phyloP scores from a whole-genome alignment of 495 filamentous ascomycete genomes.

The Lophium mytilinum region DNA sequence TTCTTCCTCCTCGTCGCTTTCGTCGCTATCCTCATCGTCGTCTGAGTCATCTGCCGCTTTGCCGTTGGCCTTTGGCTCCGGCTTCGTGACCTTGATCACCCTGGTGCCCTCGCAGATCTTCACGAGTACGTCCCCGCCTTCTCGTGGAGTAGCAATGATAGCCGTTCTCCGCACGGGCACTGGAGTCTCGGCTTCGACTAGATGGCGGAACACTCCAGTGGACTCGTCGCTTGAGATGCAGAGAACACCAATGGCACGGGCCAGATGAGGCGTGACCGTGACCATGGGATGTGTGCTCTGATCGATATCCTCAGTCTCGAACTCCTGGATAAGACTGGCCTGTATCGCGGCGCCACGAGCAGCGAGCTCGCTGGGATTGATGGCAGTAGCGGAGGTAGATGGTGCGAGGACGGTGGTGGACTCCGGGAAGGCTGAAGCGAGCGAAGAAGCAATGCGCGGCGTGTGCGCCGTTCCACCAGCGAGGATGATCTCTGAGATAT shows the following conservation, averaged over 20 bases:
- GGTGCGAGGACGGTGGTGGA: constrained; percentile 75
- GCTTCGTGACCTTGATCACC: constrained; percentile 84
- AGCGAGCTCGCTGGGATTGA: constrained; percentile 88
- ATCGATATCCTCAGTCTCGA: constrained; percentile 86
- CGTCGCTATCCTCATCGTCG: constrained; percentile 52
- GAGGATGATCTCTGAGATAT: constrained; percentile 91
- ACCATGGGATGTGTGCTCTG: constrained; percentile 93
- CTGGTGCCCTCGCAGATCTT: constrained; percentile 77
- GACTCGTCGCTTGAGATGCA: constrained; percentile 53
- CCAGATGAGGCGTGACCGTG: constrained; percentile 83
- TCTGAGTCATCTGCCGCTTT: constrained; percentile 59
- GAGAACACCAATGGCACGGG: constrained; percentile 80
- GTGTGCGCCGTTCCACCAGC: constrained; percentile 90
- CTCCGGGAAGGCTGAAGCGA: constrained; percentile 70
- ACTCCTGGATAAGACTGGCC: constrained; percentile 84
- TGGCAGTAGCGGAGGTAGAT: constrained; percentile 60
- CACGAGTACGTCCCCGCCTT: constrained; percentile 78
- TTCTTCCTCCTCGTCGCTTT: constrained; percentile 84
- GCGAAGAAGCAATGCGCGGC: constrained; percentile 74
- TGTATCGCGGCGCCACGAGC: constrained; percentile 91
- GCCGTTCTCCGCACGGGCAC: constrained; percentile 79
- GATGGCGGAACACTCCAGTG: constrained; percentile 61
- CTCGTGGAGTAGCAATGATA: constrained; percentile 61
- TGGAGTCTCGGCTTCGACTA: constrained; percentile 78
- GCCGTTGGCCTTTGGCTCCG: constrained; percentile 53